Conservation (phyloP, 2,329 filamentous ascomycete species). For the Scedosporium boydii region DNA sequence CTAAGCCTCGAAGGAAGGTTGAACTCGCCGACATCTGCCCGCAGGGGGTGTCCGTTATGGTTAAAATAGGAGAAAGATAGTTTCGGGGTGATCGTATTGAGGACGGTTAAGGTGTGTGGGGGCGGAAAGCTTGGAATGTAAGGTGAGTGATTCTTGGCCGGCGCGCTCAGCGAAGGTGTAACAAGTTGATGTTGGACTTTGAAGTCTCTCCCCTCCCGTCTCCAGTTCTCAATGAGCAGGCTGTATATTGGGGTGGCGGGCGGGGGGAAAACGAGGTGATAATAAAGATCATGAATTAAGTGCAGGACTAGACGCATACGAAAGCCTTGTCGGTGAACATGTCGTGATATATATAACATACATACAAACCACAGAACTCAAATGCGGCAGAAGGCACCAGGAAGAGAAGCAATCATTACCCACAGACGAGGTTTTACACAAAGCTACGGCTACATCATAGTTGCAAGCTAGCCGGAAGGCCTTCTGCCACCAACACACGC, state of each 20-base stretch:
- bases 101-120: neutral
- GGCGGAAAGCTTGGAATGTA: neutral
- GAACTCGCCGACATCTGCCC: neutral
- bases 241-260: too few species aligned
- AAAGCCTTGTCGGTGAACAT: neutral
- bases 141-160: neutral
- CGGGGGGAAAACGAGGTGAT: too few species aligned
- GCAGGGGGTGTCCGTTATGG: neutral
- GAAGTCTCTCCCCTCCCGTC: too few species aligned
- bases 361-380: neutral
- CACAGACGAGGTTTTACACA: neutral
- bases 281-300: too few species aligned
- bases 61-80: neutral
- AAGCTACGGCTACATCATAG: neutral
- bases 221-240: too few species aligned
- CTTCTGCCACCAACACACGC: neutral
- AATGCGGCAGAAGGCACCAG: neutral
- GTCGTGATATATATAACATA: neutral
- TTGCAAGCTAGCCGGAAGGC: neutral
- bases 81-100: neutral
- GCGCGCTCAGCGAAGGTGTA: neutral
- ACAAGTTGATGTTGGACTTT: neutral
- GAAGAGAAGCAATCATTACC: neutral
- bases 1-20: too few species aligned
- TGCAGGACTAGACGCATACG: neutral